Base-by-base conservation (phyloP, 176 grass and related monocot species). In the Oryza glumipatula region DNA sequence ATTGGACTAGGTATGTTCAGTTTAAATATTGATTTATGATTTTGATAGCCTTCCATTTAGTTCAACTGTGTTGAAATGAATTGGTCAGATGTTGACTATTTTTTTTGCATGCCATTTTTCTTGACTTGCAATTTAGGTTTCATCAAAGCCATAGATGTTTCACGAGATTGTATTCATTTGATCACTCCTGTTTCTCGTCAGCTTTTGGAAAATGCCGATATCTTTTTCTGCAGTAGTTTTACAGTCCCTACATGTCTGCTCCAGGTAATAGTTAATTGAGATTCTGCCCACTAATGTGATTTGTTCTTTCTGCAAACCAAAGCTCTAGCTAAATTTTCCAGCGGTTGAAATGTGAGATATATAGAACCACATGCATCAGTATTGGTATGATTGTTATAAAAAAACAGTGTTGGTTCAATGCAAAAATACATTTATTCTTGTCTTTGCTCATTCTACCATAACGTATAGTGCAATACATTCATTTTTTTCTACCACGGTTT, bases 1-100 rank as follows among this genome's bases (percentile, higher is more conserved):
- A 68, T 92, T 77, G 89, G 92, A 85, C 76, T 94, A 73, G 89
- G 89, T 94, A 77, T 43, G 65, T 67, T 54, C 70, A 82, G 4
- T 66, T 82, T 26, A 39, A n/a, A 3, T 36, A 32, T 51, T 4
- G 4, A 35, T 75, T 48, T 26, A 58, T 70, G 21, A 15, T 76
- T 76, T 46, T 70, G 3, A 24, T 22, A 43, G 36, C 24, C 1
- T 81, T 76, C 28, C 26, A 21, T 41, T 65, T 30, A 19, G 9
- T 15, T 38, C 5, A 11, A 19, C 17, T 56, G 52, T 56, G 0
- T 43, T 49, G 4, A 77, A 33, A n/a, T 39, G 15, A 83, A 66
- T n/a, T 60, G 26, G 12, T 45, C 39, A 4, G 0, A 43, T 6
- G 7, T 49, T 74, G 4, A 43, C 43, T 77, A 11, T 16, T 78